phyloP scores from a whole-genome alignment of 2,329 filamentous ascomycete genomes.

The Claviceps pazoutovae region DNA sequence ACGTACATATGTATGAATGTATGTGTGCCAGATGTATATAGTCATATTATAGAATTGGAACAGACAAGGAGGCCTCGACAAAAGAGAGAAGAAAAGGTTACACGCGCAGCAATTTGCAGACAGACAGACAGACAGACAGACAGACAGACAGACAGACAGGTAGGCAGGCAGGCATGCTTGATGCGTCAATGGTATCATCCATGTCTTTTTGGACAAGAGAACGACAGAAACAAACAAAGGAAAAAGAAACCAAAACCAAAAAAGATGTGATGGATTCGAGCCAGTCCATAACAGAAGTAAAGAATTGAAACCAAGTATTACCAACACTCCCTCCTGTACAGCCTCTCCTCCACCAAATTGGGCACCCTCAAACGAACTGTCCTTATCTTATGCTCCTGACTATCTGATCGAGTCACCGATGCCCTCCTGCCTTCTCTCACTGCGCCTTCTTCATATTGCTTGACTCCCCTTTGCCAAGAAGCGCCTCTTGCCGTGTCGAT shows the following conservation, averaged over 20 bases:
- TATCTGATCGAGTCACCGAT: neutral
- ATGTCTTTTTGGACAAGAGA: constrained; percentile 20
- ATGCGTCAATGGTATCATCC: constrained; percentile 31
- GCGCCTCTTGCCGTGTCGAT: neutral
- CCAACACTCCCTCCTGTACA: neutral
- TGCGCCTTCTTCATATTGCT: neutral
- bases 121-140: too few species aligned
- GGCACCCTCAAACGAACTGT: neutral
- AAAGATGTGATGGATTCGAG: neutral
- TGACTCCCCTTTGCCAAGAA: neutral
- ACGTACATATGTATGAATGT: too few species aligned
- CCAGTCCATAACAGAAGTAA: neutral
- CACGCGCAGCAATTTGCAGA: constrained; percentile 8
- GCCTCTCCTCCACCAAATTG: neutral
- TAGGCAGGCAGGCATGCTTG: constrained; percentile 17
- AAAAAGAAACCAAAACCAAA: neutral
- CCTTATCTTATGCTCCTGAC: neutral
- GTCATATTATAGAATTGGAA: too few species aligned
- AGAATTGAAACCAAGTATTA: neutral
- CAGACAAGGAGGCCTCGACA: constrained; percentile 5
- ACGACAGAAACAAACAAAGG: constrained; percentile 11
- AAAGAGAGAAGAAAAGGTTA: constrained; percentile 9
- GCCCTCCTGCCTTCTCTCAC: neutral
- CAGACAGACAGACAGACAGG: too few species aligned
- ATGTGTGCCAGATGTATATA: too few species aligned